Percentiles rank a stretch among this genome's conserved stretches.
phyloP scores from a whole-genome alignment of 2,329 filamentous ascomycete species.

The Lasiodiplodia gonubiensis region DNA sequence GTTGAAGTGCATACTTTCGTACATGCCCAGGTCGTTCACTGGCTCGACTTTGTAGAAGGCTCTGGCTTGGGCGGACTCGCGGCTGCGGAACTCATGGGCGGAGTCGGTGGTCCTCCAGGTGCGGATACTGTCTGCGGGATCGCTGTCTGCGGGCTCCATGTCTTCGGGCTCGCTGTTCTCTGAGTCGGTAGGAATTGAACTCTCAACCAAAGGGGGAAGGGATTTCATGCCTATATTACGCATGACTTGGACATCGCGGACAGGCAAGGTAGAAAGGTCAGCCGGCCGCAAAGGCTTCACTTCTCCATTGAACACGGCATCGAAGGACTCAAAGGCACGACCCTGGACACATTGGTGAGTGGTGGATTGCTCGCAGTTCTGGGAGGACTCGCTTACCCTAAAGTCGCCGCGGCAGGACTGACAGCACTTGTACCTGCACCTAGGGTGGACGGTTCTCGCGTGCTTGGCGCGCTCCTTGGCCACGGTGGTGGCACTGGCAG shows the following conservation, averaged over 20 bases:
- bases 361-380: not conserved
- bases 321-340: constrained; percentile 53
- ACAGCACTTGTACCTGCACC: constrained; percentile 55
- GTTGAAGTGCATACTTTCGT: constrained; percentile 10
- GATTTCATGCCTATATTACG: constrained; percentile 42
- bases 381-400: constrained; percentile 28
- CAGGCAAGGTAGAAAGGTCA: constrained; percentile 42
- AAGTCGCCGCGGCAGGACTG: constrained; percentile 58
- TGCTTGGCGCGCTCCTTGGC: constrained; percentile 25
- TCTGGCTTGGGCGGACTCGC: constrained; percentile 16
- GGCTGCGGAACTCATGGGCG: constrained; percentile 4
- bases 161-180: constrained; percentile 7
- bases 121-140: constrained; percentile 7
- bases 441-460: constrained; percentile 21
- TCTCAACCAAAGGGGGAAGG: not conserved
- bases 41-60: constrained; percentile 24
- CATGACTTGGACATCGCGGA: constrained; percentile 44
- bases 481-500: constrained; percentile 2
- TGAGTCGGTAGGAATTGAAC: constrained; percentile 13
- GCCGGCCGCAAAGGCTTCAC: constrained; percentile 41
- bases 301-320: constrained; percentile 48
- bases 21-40: constrained; percentile 9
- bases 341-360: constrained; percentile 38
- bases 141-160: constrained; percentile 1
- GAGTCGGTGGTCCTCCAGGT: constrained; percentile 27